A percentile compares a stretch with the other conserved stretches of the same genome.
phyloP scores from a whole-genome alignment of 1,139 yeast genomes.

The Magnusiomyces clavatus region DNA sequence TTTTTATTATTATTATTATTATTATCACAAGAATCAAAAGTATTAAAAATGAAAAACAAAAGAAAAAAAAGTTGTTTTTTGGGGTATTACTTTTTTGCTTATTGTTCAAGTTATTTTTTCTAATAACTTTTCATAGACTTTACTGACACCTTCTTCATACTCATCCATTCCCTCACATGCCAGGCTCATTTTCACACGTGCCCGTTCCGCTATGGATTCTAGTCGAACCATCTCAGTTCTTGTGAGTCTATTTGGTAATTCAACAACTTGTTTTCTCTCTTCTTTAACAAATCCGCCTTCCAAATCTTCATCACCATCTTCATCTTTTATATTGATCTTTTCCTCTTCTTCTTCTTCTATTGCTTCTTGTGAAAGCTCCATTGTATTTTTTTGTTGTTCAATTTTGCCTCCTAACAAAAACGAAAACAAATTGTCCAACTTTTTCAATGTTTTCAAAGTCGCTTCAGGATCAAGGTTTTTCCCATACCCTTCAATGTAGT shows the following conservation, averaged over 20 bases:
- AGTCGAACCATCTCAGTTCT: conserved; percentile 26
- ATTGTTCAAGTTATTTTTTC: conserved; percentile 8
- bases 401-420: conserved; percentile 9
- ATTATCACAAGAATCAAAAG: background rate
- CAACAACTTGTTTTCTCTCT: conserved; percentile 20
- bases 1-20: too few relatives aligned
- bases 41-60: background rate
- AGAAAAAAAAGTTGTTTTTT: conserved; percentile 2
- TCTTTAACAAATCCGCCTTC: conserved; percentile 21
- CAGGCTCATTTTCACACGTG: conserved; percentile 18
- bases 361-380: background rate
- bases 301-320: conserved; percentile 4
- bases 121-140: conserved; percentile 16
- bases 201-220: conserved; percentile 24
- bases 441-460: conserved; percentile 16
- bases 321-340: conserved; percentile 19
- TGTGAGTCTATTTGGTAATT: conserved; percentile 9
- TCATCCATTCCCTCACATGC: conserved; percentile 13
- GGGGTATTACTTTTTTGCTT: background rate
- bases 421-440: conserved; percentile 2
- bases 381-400: conserved; percentile 4
- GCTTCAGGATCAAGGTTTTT: conserved; percentile 10
- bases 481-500: conserved; percentile 32
- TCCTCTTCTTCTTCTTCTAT: conserved; percentile 5
- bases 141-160: conserved; percentile 17